These are phyloP conservation scores for Rhizopus arrhizus DNA, from an alignment of 371 early-diverging fungal species.

Conservation along the genomic window DNA sequence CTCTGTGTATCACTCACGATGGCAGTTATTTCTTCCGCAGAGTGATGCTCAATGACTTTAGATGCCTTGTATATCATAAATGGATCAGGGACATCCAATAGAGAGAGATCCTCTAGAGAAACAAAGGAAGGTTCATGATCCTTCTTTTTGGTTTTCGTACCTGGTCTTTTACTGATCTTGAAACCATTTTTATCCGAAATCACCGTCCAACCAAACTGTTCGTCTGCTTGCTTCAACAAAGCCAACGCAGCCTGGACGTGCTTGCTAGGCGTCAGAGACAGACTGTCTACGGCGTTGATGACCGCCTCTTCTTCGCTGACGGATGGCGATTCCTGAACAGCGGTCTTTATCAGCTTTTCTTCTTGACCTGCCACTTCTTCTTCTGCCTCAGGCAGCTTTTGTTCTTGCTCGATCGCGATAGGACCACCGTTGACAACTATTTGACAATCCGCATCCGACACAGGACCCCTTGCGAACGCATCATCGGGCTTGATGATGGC, in stretches of 20 bases:
- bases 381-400: background rate
- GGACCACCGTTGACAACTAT: constrained; percentile 32
- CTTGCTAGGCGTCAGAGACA: constrained; percentile 28
- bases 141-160: constrained; percentile 17
- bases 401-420: constrained; percentile 10
- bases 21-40: constrained; percentile 57
- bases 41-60: constrained; percentile 62
- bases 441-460: background rate
- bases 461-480: background rate
- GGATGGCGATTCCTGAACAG: background rate
- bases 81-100: constrained; percentile 50
- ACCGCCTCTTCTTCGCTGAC: constrained; percentile 8
- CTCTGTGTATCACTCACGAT: constrained; percentile 52
- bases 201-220: constrained; percentile 53
- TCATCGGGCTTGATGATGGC: constrained; percentile 49
- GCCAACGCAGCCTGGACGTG: constrained; percentile 36
- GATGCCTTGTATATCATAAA: constrained; percentile 55
- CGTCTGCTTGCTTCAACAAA: constrained; percentile 37
- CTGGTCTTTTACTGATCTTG: constrained; percentile 47
- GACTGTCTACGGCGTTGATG: constrained; percentile 7
- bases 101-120: background rate
- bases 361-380: background rate
- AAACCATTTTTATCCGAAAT: constrained; percentile 51
- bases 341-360: background rate
- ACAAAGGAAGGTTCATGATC: background rate